Percentiles rank a stretch among this genome's conserved stretches.
phyloP scores from a whole-genome alignment of 148 eudicot genomes.

The Suaeda aralocaspica region DNA sequence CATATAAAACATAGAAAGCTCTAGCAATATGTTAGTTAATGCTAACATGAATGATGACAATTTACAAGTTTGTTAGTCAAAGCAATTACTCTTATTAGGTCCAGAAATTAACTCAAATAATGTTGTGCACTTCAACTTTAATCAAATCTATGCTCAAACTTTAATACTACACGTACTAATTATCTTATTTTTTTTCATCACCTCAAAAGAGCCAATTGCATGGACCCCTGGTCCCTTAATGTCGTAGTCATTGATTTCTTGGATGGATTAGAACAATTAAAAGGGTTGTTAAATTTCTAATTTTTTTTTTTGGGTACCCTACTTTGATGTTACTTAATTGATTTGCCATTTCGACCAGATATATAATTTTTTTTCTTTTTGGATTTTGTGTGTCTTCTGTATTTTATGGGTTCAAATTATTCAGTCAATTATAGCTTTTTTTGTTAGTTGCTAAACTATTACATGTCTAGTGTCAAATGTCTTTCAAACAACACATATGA shows the following conservation, averaged over 20 bases:
- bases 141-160: slow-evolving; percentile 15
- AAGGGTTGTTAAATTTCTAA: too few species aligned
- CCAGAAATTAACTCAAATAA: not conserved
- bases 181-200: slow-evolving; percentile 1
- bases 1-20: not conserved
- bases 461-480: too few species aligned
- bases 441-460: too few species aligned
- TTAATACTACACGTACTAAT: not conserved
- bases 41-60: not conserved
- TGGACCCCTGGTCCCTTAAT: slow-evolving; percentile 12
- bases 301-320: too few species aligned
- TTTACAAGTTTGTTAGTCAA: slow-evolving; percentile 1
- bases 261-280: not conserved
- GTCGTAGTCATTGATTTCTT: not conserved
- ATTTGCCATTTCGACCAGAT: too few species aligned
- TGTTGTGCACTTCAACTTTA: not conserved
- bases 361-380: too few species aligned
- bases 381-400: too few species aligned
- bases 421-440: too few species aligned
- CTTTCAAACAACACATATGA: too few species aligned
- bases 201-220: slow-evolving; percentile 6
- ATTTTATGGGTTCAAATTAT: too few species aligned
- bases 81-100: not conserved
- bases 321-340: too few species aligned
- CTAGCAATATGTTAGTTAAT: not conserved